Base-by-base conservation (phyloP, 2,329 filamentous ascomycete species). In the Fusarium sp. region DNA sequence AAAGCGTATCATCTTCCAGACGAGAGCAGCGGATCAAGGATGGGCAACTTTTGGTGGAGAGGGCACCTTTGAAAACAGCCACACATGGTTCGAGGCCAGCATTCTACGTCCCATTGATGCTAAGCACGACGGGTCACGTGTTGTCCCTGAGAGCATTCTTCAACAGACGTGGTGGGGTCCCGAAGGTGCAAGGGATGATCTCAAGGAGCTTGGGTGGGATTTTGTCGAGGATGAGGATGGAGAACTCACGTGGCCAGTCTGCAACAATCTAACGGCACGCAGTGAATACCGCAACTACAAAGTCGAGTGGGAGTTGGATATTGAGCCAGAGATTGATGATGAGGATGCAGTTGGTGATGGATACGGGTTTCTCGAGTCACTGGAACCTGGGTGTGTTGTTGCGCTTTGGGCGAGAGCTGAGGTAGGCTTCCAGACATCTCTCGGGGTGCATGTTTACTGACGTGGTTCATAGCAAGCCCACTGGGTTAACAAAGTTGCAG, bases 21-120 rank as follows among this genome's bases (percentile, higher is more conserved):
- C 57, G 6, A 25, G 37, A 43, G 57, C 57, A 15, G 37, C 37
- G 17, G 57, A 60, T 8, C 57, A 60, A 43, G 57, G 57, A 43
- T 60, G 57, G 57, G 57, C 57, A 5, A 40, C 57, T 4, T 60
- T 43, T 43, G 57, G 57, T 17, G 57, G 57, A 30, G 35, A 60
- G 2, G 57, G 57, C 1, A 60, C 57, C 6, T 60, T 60, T 60
- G 37, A 60, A 20, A 60, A 60, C 35, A 60, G 57, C 12, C 37
- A 60, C 17, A 60, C 57, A 25, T 43, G 57, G 57, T 60, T 60
- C 8, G 57, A 60, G 25, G 57, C 57, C 37, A 60, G 57, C 20
- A 60, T 60, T 43, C 37, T 60, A 6, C 57, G 57, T 60, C 37
- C 57, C 8, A 4, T 6, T 7, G 25, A 22, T 15, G 10, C 11